A percentile compares a stretch with the other conserved stretches of the same genome.
Conservation (phyloP, 2,329 filamentous ascomycete genomes). For the Penicillium sp. region DNA sequence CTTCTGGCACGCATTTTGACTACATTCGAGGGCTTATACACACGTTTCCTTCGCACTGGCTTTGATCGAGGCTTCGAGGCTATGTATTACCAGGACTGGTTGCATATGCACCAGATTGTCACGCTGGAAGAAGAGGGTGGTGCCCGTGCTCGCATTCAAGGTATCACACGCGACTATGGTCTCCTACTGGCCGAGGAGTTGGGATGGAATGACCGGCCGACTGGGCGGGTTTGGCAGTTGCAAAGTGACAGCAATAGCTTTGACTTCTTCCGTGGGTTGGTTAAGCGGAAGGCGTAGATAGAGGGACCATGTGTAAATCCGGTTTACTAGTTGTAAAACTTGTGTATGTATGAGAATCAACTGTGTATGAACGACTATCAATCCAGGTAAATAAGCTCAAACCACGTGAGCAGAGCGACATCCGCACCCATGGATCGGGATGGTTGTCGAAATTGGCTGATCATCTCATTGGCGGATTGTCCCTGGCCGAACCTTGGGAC, state of each 20-base stretch:
- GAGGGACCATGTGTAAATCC: background rate
- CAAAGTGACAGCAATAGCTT: slow-evolving; percentile 99
- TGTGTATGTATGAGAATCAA: background rate
- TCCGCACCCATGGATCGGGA: background rate
- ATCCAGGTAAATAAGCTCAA: background rate
- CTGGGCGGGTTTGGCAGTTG: slow-evolving; percentile 77
- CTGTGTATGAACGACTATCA: background rate
- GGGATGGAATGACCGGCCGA: slow-evolving; percentile 69
- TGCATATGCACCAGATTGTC: slow-evolving; percentile 75
- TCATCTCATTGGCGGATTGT: background rate
- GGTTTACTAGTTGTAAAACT: background rate
- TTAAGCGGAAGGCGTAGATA: slow-evolving; percentile 73
- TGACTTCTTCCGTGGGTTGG: slow-evolving; percentile 88
- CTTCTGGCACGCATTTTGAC: slow-evolving; percentile 80
- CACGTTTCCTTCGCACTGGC: slow-evolving; percentile 70
- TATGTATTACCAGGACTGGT: slow-evolving; percentile 79
- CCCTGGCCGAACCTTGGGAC: too few species aligned
- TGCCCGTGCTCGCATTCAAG: slow-evolving; percentile 72
- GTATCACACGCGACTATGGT: slow-evolving; percentile 91
- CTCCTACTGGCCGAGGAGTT: slow-evolving; percentile 83
- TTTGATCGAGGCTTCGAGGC: slow-evolving; percentile 74
- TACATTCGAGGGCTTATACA: slow-evolving; percentile 74
- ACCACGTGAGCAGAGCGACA: background rate
- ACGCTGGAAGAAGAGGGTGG: slow-evolving; percentile 81
- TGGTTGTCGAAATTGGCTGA: background rate